Percentiles rank a stretch among this genome's conserved stretches.
Evolutionary conservation across 2,329 filamentous ascomycete genomes (phyloP).

Genomic region (Alternaria brassicae): DNA sequence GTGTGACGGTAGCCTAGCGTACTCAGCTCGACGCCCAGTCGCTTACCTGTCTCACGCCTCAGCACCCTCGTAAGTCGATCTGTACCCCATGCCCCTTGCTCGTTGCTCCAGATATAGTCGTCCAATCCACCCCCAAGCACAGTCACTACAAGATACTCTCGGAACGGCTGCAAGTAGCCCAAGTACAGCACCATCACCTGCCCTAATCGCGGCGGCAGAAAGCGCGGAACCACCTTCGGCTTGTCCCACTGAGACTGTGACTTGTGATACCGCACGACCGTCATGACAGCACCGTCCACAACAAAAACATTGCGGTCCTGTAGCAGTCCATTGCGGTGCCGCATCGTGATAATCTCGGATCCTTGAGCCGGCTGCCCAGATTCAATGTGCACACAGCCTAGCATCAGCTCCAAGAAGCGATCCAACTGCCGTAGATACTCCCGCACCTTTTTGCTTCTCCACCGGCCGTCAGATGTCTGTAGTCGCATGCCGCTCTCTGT

Average conservation of each 20-base stretch:
- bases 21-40: conserved; percentile 19
- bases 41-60: conserved; percentile 20
- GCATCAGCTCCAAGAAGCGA: not conserved
- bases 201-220: conserved; percentile 26
- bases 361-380: conserved; percentile 12
- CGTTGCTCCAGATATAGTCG: conserved; percentile 19
- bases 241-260: conserved; percentile 30
- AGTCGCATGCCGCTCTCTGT: not conserved
- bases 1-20: conserved; percentile 23
- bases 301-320: conserved; percentile 27
- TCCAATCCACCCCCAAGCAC: conserved; percentile 12
- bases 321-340: conserved; percentile 22
- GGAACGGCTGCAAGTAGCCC: conserved; percentile 27
- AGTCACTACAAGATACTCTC: conserved; percentile 27
- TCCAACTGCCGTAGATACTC: not conserved
- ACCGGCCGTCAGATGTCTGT: not conserved
- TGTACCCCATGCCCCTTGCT: not conserved
- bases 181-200: conserved; percentile 33
- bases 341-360: conserved; percentile 24
- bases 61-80: conserved; percentile 19
- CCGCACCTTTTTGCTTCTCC: not conserved
- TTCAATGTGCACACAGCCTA: not conserved
- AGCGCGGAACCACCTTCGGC: conserved; percentile 33
- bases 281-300: conserved; percentile 23
- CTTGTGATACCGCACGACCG: conserved; percentile 33